A percentile compares a stretch with the other conserved stretches of the same genome.
Conservation (phyloP, 257 asterid species). For the Nyctanthes arbortristis region DNA sequence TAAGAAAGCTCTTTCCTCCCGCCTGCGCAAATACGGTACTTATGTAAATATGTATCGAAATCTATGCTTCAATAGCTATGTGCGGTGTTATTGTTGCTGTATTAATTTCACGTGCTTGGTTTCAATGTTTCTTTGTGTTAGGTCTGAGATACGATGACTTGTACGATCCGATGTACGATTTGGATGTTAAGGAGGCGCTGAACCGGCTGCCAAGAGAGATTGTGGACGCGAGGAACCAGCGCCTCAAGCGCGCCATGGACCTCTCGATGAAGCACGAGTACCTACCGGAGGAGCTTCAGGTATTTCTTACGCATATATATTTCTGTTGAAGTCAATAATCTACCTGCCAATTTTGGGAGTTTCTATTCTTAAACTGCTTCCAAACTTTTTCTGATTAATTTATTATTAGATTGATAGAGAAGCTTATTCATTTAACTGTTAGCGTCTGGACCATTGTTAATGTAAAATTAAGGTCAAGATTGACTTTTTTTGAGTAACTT, state of each 20-base stretch:
- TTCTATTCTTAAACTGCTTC: neutral
- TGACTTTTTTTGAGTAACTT: neutral
- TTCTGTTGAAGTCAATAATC: neutral
- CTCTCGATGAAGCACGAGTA: conserved; percentile 87
- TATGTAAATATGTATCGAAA: neutral
- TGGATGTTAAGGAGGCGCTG: conserved; percentile 49
- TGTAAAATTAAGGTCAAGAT: neutral
- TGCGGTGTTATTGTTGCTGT: neutral
- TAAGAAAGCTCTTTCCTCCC: conserved; percentile 52
- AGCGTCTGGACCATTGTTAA: neutral
- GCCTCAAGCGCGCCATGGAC: conserved; percentile 87
- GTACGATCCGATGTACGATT: conserved; percentile 44
- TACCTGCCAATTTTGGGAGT: neutral
- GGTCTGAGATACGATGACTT: conserved; percentile 49
- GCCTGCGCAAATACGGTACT: conserved; percentile 71
- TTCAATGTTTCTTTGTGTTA: conserved; percentile 5
- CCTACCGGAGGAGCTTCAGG: conserved; percentile 76
- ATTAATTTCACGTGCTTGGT: conserved; percentile 8
- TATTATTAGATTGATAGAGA: neutral
- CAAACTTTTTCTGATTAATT: neutral
- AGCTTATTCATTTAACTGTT: neutral
- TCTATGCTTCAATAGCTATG: neutral
- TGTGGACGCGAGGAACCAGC: conserved; percentile 86
- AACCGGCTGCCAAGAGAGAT: conserved; percentile 70
- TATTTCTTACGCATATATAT: conserved; percentile 5